phyloP scores from a whole-genome alignment of 164 flowering plant species.

The Stephania yunnanensis region DNA sequence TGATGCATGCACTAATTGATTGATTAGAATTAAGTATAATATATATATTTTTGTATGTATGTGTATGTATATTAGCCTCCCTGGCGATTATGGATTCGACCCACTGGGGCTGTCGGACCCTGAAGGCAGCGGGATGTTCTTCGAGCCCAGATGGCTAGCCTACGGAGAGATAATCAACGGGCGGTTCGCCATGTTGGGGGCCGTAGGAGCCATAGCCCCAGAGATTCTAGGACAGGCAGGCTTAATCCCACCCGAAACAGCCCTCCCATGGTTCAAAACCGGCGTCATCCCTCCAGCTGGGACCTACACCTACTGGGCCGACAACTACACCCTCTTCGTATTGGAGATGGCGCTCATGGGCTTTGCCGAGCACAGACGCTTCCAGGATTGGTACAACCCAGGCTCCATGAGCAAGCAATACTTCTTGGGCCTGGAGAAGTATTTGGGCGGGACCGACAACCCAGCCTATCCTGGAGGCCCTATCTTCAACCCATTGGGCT shows the following conservation, averaged over 20 bases:
- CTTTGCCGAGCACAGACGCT: constrained; percentile 94
- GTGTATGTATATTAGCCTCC: constrained; percentile 42
- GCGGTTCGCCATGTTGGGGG: constrained; percentile 75
- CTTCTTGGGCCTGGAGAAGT: constrained; percentile 79
- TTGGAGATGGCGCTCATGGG: constrained; percentile 95
- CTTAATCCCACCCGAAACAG: constrained; percentile 71
- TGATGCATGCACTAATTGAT: too few relatives aligned
- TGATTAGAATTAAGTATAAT: too few relatives aligned
- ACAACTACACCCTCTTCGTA: constrained; percentile 78
- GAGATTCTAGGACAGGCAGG: constrained; percentile 19
- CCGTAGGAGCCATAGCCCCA: constrained; percentile 17
- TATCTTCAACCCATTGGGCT: constrained; percentile 72
- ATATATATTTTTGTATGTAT: too few relatives aligned
- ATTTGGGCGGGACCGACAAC: constrained; percentile 57
- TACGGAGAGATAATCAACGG: constrained; percentile 94
- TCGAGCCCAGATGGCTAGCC: constrained; percentile 91
- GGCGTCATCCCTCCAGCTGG: constrained; percentile 93
- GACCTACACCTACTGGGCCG: constrained; percentile 88
- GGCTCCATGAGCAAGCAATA: constrained; percentile 89
- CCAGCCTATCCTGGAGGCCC: constrained; percentile 41
- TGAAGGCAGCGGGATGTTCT: constrained; percentile 92
- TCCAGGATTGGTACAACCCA: constrained; percentile 77
- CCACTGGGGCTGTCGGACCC: constrained; percentile 96
- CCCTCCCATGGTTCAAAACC: constrained; percentile 90
- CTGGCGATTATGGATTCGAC: constrained; percentile 91